Conservation (phyloP, 768 basidiomycete species). For the Amanita inopinata region DNA sequence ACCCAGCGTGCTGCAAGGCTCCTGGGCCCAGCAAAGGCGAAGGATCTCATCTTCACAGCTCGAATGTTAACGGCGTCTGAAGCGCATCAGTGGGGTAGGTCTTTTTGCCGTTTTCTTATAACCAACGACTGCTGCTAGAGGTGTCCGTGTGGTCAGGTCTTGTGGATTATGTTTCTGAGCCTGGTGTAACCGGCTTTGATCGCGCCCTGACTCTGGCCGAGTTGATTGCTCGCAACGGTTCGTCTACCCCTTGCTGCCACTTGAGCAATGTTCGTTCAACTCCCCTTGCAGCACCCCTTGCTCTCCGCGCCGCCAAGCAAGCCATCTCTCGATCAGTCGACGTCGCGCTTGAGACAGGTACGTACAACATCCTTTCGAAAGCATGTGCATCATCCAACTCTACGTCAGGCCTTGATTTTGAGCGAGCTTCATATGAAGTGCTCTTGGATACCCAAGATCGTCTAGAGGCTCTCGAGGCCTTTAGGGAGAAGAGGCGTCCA, state of each 20-base stretch:
- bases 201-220: constrained; percentile 62
- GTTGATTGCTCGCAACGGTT: constrained; percentile 61
- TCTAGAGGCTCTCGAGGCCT: constrained; percentile 75
- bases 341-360: constrained; percentile 68
- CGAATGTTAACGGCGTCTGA: constrained; percentile 56
- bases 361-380: too few relatives aligned
- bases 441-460: constrained; percentile 71
- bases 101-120: constrained; percentile 7
- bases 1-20: constrained; percentile 77
- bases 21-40: constrained; percentile 71
- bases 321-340: constrained; percentile 77
- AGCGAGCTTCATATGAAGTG: constrained; percentile 75
- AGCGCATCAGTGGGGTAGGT: constrained; percentile 62
- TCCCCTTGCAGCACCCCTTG: constrained; percentile 57
- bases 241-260: constrained; percentile 9
- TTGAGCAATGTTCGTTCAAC: background rate
- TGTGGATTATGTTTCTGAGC: constrained; percentile 68
- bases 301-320: constrained; percentile 80
- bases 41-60: constrained; percentile 81
- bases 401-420: constrained; percentile 75
- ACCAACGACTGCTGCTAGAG: constrained; percentile 1
- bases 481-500: constrained; percentile 74
- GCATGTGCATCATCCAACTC: background rate
- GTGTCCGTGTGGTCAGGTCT: constrained; percentile 42
- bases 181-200: constrained; percentile 54